Evolutionary conservation across 306 rosid species (phyloP), one percentile per base, ranked within the genome.

Genomic region (Cicer bijugum): DNA sequence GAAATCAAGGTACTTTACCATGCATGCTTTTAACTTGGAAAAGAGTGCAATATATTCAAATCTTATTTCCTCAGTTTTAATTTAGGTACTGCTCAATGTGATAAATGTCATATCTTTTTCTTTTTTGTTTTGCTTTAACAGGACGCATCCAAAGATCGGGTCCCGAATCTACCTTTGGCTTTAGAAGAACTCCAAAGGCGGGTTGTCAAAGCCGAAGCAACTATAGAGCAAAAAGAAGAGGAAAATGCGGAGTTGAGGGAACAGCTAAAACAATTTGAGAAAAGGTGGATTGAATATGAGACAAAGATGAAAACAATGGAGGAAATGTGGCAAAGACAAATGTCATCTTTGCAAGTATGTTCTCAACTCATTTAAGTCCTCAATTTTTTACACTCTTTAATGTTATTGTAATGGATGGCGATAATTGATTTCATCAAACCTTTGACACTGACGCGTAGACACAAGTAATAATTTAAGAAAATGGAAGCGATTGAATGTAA

Each of bases 301-400:
- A 86, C 59, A 39, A 95, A 82, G 91, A 91, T 95, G 99, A 91
- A 88, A 82, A 78, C 96, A 53, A 90, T 90, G 99, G 97, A 95
- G 85, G 97, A 91, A 11, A 80, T 77, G 86, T 95, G 97, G 97
- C 97, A 92, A 85, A 90, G 80, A 82, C 97, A 95, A 83, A 95
- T 90, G 99, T 63, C 82, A 23, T 95, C 99, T 75, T 85, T 95
- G 90, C 99, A 95, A 72, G 99, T 95, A 84, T 81, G 96, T 86
- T 80, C 81, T 74, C 70, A 43, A 70, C 74, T 78, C 65, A 64
- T 77, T 38, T 15, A 72, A 43, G 10, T 56, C 6, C 73, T 78
- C 73, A 39, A 51, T 8, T 53, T 56, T 68, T 64, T 35, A 9
- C 55, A 39, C 53, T 39, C 23, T 0, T 69, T 74, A 58, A 52